Evolutionary conservation across 805 yeast species (phyloP).

Genomic region (Saccharomycopsis oosterbeekiorum): DNA sequence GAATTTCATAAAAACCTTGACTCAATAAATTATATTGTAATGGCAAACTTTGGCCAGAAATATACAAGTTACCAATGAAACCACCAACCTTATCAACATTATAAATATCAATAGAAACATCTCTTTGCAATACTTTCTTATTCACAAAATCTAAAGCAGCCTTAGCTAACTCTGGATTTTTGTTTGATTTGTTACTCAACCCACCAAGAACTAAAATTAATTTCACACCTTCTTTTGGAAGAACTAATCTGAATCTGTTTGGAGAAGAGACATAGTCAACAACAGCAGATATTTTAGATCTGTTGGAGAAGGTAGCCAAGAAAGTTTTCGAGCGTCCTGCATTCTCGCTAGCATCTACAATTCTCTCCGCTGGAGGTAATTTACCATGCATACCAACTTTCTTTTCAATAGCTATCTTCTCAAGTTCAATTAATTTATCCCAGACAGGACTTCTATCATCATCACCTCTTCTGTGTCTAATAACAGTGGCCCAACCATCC

Average conservation of each 20-base stretch:
- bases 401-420: conserved; percentile 44
- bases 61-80: conserved; percentile 61
- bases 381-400: conserved; percentile 57
- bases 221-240: conserved; percentile 64
- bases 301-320: conserved; percentile 57
- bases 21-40: conserved; percentile 48
- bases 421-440: conserved; percentile 68
- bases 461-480: conserved; percentile 67
- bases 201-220: conserved; percentile 73
- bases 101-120: conserved; percentile 58
- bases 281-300: conserved; percentile 52
- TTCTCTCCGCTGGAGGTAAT: conserved; percentile 45
- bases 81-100: conserved; percentile 72
- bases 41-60: conserved; percentile 42
- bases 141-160: conserved; percentile 46
- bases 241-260: conserved; percentile 52
- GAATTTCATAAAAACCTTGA: conserved; percentile 56
- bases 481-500: conserved; percentile 67
- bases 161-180: conserved; percentile 31
- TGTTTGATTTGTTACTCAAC: conserved; percentile 33
- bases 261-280: conserved; percentile 67
- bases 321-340: conserved; percentile 64
- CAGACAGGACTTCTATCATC: conserved; percentile 62
- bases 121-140: conserved; percentile 56
- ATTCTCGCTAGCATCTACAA: conserved; percentile 74